Evolutionary conservation across 345 rosid genomes (phyloP), one percentile per base, ranked within the genome.

Genomic region (Euphorbia pulcherrima): DNA sequence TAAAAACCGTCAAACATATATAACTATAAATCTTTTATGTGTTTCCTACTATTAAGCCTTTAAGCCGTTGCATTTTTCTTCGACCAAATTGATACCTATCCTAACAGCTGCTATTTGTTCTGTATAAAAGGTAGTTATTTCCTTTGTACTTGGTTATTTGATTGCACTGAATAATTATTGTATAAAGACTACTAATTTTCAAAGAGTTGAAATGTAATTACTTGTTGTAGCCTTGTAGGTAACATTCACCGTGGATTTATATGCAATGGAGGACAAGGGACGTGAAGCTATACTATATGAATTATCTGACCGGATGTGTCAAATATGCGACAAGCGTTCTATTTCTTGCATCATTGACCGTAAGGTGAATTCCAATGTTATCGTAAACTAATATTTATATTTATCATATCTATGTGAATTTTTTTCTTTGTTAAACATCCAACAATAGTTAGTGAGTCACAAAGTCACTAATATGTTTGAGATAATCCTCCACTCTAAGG

Each of bases 211-310:
- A 62, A n/a, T 69, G 35, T 72, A 74, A 74, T 71, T 58, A 52
- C 29, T 37, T 66, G 30, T 75, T 68, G 71, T n/a, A n/a, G n/a
- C n/a, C n/a, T n/a, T n/a, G n/a, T 82, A 94, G 97, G 99, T 91
- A 68, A 77, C 84, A 23, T 94, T 94, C 82, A 91, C 97, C 0
- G 92, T 91, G 77, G 99, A 94, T 77, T 76, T 91, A 72, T 93
- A 97, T 27, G 85, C 97, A 47, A 83, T 94, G 69, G 90, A 91
- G 78, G 96, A 94, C 68, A 77, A 69, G 75, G 99, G 97, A 63
- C 95, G 99, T 54, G 88, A 91, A 77, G 90, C 96, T 60, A 81
- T 88, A 52, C 85, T 91, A 55, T 87, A 88, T 58, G 97, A 91
- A 65, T 78, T 91, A 79, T 87, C 89, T 44, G 84, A 81, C 68